A percentile compares a stretch with the other conserved stretches of the same genome.
Evolutionary conservation across 345 rosid species (phyloP).

Genomic region (Syzygium jambos): DNA sequence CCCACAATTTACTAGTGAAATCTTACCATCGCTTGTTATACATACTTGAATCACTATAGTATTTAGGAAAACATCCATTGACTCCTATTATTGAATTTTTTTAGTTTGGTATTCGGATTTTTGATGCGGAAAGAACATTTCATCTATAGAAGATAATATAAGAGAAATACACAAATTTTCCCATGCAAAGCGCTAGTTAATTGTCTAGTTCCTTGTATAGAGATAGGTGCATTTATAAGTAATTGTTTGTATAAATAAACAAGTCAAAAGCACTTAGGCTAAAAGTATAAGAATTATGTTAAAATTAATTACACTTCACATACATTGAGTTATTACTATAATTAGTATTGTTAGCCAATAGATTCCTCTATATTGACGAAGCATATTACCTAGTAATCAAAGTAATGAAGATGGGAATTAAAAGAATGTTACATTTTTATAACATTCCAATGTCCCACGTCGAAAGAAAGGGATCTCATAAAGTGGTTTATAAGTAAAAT

Average conservation of each 20-base stretch:
- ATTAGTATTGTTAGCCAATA: no score
- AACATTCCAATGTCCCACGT: neutral
- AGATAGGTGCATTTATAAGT: neutral
- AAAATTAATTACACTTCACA: no score
- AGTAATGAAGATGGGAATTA: no score
- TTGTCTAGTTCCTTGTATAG: neutral
- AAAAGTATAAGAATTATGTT: neutral
- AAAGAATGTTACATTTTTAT: neutral
- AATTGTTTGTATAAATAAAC: neutral
- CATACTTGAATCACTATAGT: no score
- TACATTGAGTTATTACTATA: no score
- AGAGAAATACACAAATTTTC: neutral
- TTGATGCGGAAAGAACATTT: neutral
- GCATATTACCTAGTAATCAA: no score
- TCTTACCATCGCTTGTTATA: no score
- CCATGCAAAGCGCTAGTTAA: rapidly evolving
- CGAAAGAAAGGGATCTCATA: neutral
- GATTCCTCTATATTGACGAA: no score
- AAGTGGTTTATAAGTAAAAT: neutral
- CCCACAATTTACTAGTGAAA: no score
- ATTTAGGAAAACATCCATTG: no score
- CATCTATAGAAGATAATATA: neutral
- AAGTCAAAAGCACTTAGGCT: neutral
- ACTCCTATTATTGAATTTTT: neutral
- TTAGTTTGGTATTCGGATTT: neutral